Conservation (phyloP, 306 rosid species). For the Trifolium pratense region DNA sequence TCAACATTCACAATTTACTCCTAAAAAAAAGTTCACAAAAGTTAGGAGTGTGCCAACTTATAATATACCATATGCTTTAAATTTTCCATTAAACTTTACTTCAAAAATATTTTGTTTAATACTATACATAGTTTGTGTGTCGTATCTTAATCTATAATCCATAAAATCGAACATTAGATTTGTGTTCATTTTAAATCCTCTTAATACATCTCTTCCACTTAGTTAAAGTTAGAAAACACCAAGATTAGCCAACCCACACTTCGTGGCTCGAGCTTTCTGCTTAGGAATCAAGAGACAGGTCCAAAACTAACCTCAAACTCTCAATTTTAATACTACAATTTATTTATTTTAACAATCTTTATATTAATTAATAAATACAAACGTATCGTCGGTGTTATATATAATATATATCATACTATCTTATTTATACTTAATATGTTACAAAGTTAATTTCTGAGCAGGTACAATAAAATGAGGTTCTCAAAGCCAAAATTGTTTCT, state of each 20-base stretch:
- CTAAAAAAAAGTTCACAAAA: background rate
- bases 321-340: slow-evolving; percentile 1
- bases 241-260: slow-evolving; percentile 65
- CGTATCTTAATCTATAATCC: background rate
- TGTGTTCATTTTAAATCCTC: slow-evolving; percentile 4
- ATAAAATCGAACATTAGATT: background rate
- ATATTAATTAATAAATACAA: slow-evolving; percentile 1
- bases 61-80: background rate
- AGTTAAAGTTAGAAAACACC: slow-evolving; percentile 48
- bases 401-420: background rate
- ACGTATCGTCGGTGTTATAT: slow-evolving; percentile 28
- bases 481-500: slow-evolving; percentile 45
- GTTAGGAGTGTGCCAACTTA: background rate
- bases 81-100: background rate
- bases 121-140: background rate
- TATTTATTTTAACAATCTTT: background rate
- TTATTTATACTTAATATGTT: slow-evolving; percentile 12
- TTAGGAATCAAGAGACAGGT: slow-evolving; percentile 65
- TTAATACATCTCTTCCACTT: slow-evolving; percentile 4
- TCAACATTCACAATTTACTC: no score
- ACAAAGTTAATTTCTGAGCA: slow-evolving; percentile 18
- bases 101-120: background rate
- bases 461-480: slow-evolving; percentile 51
- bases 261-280: slow-evolving; percentile 63
- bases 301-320: slow-evolving; percentile 48